Percentiles rank a stretch among this genome's conserved stretches.
phyloP scores from a whole-genome alignment of 2,329 filamentous ascomycete species.

The Dactylellina sp. region DNA sequence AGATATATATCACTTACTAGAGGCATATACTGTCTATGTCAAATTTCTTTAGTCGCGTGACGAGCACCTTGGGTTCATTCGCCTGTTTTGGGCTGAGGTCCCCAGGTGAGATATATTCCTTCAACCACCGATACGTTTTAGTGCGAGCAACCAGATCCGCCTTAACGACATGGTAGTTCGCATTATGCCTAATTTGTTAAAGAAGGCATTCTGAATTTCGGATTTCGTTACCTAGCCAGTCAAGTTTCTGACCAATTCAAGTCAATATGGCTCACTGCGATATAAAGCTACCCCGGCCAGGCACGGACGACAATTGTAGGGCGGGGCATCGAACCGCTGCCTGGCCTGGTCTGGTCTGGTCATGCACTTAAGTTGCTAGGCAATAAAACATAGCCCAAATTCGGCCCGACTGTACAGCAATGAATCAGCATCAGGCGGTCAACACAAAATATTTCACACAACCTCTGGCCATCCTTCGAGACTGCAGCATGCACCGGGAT shows the following conservation, averaged over 20 bases:
- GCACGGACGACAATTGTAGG: conserved; percentile 18
- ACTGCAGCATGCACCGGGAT: conserved; percentile 22
- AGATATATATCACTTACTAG: too few species aligned
- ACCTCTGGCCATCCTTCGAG: neutral
- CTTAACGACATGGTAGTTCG: conserved; percentile 1
- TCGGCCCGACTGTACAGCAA: neutral
- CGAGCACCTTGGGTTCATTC: too few species aligned
- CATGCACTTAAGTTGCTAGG: conserved; percentile 17
- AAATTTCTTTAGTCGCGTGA: too few species aligned
- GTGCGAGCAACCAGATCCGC: too few species aligned
- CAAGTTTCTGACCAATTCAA: conserved; percentile 1
- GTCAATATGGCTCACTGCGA: conserved; percentile 6
- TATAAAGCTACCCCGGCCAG: conserved; percentile 16
- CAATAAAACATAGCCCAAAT: conserved; percentile 10
- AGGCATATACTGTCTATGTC: too few species aligned
- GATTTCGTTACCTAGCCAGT: conserved; percentile 7
- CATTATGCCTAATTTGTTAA: neutral
- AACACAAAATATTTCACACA: conserved; percentile 51
- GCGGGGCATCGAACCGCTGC: conserved; percentile 36
- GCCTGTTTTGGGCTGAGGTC: too few species aligned
- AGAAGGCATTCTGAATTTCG: neutral
- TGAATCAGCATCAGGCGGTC: conserved; percentile 38
- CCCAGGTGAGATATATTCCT: too few species aligned
- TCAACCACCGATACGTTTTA: too few species aligned
- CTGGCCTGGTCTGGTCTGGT: conserved; percentile 10